Base-by-base conservation (phyloP, 2,329 filamentous ascomycete species). In the Colletotrichum tropicicola region DNA sequence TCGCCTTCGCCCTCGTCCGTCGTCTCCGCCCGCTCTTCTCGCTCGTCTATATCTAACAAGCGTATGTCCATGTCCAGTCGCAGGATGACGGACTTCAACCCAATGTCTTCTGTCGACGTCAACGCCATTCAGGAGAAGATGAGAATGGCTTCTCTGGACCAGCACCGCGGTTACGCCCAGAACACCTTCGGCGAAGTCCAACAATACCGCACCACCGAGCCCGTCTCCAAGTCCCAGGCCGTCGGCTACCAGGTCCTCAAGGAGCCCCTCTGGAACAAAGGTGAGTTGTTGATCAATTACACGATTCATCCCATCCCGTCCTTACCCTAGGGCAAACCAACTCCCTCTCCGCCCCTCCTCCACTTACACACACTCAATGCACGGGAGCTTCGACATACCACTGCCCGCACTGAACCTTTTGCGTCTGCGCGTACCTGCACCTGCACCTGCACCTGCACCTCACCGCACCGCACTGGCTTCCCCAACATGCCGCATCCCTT, bases 231-330 rank as follows among this genome's bases (percentile, higher is more conserved):
- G 72, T 74, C 78, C 59, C 76, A 82, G 69, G 87, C 88, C 67
- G 78, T 78, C 66, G 88, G 87, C 69, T 88, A 88, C 75, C 88
- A 90, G 76, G 79, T 90, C 62, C 79, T 90, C 62, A 79, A 82
- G 54, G 86, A 90, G 75, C 87, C 88, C 67, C 79, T 86, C 51
- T 90, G 87, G 87, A 90, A 90, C 73, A 89, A 89, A 82, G 87
- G 88, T 89, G 79, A 73, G 78, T 75, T 62, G 61, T 55, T 53
- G 55, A 35, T 27, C 51, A 44, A 25, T 23, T 35, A 12, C 41
- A 55, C 52, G 52, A 55, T 44, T 45, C 49, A 57, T 51, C 51
- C 17, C 25, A 27, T 17, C 30, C 44, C 39, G 4, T 47, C 17
- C 19, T 21, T 47, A 27, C 41, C 41, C 41, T 56, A 37, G 53